Evolutionary conservation across 495 filamentous ascomycete species (phyloP), one percentile per base, ranked within the genome.

Genomic region (Friedmanniomyces simplex): DNA sequence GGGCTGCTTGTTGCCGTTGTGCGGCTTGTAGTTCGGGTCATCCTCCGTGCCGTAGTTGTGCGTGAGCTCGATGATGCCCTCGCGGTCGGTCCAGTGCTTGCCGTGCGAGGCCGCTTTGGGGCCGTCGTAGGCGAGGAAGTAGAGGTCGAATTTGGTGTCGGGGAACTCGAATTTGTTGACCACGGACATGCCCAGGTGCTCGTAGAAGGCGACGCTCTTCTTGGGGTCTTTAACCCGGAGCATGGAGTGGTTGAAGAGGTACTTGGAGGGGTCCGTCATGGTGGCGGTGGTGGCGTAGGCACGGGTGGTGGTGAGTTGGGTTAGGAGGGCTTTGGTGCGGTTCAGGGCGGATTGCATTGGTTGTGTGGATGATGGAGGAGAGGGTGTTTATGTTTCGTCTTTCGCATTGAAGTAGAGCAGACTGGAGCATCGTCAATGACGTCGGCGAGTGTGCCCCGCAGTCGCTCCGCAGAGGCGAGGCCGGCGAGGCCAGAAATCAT

Each of bases 41-140:
- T 77, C 77, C 72, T 97, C 93, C n/a, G 90, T 96, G 66, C 93
- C 93, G 71, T 96, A 87, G 77, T 96, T 96, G 78, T 98, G 93
- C 54, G 89, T 95, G 57, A 98, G 82, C 68, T 98, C 93, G 62
- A 98, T 79, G 21, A 96, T 75, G 32, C 87, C 91, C 65, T 96
- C 84, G 52, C 91, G 87, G 71, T 94, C 88, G 55, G 84, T 88
- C 71, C 83, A 85, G 65, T 78, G 78, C 61, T 77, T 78, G 58
- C 79, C 84, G 32, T 67, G 69, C 3, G 82, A 86, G 34, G 74
- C 69, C 24, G 87, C 81, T 21, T 73, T 69, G 4, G 85, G 76
- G 2, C 74, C 73, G 70, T 91, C 61, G 73, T 86, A 89, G 46
- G 79, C 84, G 39, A 91, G 77, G 74, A 91, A 90, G 75, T 89